A percentile compares a stretch with the other conserved stretches of the same genome.
These are phyloP conservation scores for Dactylonectria estremocensis DNA, from an alignment of 2,329 filamentous ascomycete species.

Conservation along the genomic window DNA sequence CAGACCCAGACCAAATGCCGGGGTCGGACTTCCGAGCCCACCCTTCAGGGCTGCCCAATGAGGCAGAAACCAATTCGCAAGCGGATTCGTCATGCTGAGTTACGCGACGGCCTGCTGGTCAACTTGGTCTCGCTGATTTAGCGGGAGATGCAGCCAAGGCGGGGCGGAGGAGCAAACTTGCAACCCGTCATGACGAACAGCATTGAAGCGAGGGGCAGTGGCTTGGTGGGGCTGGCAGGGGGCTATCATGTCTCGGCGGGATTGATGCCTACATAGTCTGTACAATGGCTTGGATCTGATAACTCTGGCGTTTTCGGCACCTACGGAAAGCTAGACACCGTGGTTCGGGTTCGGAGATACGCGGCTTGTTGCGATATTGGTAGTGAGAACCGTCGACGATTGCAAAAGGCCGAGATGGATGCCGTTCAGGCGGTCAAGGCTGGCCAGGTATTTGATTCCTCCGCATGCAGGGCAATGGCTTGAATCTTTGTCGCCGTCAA, in stretches of 20 bases:
- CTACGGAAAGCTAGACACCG: not conserved
- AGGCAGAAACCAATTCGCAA: conserved; percentile 22
- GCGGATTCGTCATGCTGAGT: conserved; percentile 12
- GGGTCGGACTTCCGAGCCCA: conserved; percentile 7
- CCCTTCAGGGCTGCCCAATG: conserved; percentile 15
- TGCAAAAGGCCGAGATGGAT: conserved; percentile 6
- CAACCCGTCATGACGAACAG: not conserved
- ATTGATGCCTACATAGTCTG: no score
- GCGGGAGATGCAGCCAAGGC: not conserved
- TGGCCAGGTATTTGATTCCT: not conserved
- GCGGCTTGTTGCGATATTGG: conserved; percentile 20
- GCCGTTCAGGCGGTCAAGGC: not conserved
- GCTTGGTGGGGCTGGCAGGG: not conserved
- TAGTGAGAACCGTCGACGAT: not conserved
- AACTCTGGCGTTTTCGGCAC: not conserved
- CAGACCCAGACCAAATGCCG: no score
- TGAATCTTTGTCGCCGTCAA: not conserved
- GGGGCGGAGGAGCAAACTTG: not conserved
- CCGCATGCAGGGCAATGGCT: conserved; percentile 20
- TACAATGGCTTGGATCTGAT: not conserved
- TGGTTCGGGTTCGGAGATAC: conserved; percentile 38
- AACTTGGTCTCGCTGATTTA: not conserved
- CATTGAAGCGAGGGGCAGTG: conserved; percentile 17
- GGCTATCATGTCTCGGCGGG: not conserved
- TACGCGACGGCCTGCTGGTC: not conserved